phyloP scores from a whole-genome alignment of 2,329 filamentous ascomycete species.

The Capronia americana region DNA sequence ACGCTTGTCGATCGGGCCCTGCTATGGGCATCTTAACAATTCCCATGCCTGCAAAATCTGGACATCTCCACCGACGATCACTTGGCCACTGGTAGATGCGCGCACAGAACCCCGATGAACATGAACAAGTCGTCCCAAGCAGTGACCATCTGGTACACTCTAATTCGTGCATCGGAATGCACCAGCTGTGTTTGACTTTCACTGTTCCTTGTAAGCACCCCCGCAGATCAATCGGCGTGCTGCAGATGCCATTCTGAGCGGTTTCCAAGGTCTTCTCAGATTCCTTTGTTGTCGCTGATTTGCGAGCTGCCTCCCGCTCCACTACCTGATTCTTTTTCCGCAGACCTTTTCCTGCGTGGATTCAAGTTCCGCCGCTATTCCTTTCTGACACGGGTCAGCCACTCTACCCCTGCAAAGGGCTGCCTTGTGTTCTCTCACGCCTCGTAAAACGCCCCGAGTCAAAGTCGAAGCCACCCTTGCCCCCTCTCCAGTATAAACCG shows the following conservation, averaged over 20 bases:
- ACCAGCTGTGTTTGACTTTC: neutral
- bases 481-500: neutral
- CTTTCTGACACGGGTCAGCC: neutral
- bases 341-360: neutral
- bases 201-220: neutral
- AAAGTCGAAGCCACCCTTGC: neutral
- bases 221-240: neutral
- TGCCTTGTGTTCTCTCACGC: neutral
- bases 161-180: slow-evolving; percentile 3
- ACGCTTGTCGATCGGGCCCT: neutral
- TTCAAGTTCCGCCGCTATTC: neutral
- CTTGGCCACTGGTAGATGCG: neutral
- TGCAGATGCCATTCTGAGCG: neutral
- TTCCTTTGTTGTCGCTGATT: neutral
- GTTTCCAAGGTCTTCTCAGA: neutral
- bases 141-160: neutral
- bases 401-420: slow-evolving; percentile 5
- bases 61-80: slow-evolving; percentile 2
- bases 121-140: neutral
- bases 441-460: too few species aligned
- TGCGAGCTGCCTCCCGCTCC: neutral
- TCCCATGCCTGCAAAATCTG: slow-evolving; percentile 2
- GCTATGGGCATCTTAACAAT: neutral
- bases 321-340: neutral
- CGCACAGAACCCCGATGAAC: slow-evolving; percentile 3